Base-by-base conservation (phyloP, 2,329 filamentous ascomycete genomes). In the Chrysoporthe deuterocubensis region DNA sequence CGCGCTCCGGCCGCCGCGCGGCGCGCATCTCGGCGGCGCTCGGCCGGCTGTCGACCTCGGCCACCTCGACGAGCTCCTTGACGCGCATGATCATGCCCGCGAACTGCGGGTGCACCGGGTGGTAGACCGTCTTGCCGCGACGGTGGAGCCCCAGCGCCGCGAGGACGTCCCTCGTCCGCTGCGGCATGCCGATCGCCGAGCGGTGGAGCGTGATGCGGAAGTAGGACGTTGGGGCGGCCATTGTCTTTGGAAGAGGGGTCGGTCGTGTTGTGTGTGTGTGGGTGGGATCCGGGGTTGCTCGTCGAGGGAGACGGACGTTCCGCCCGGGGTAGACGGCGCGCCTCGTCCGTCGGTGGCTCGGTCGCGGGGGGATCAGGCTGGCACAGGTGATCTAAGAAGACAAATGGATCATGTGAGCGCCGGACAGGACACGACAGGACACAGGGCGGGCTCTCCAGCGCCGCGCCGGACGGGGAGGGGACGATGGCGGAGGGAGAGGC, bases 21-120 rank as follows among this genome's bases (percentile, higher is more conserved):
- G 85, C 87, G 81, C 89, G 89, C 75, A 97, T 85, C 82, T 97
- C 87, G 66, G 81, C 79, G 76, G 88, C 87, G 8, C 84, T 90
- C 80, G 93, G 77, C 43, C 85, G 78, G 70, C 81, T 78, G 44
- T 90, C 88, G 57, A 96, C 93, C 81, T 97, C 94, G 72, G 89
- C 83, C 46, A 97, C 93, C 65, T 88, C 85, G 58, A 97, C 92
- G 71, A 97, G 83, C 81, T 97, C 94, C 84, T 97, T 97, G 74
- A 97, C 93, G 80, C 91, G 91, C 85, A 97, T 91, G 76, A 97
- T 93, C 83, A 96, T 93, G 77, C 94, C 94, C 11, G 94, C 94
- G 70, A 93, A 89, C 73, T 93, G 89, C 54, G 90, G 88, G 70
- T 87, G 87, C 70, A 97, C 93, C 48, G 92, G 92, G 80, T 97